Evolutionary conservation across 2,329 filamentous ascomycete genomes (phyloP), one percentile per base, ranked within the genome.

Genomic region (Paramyrothecium roridum): DNA sequence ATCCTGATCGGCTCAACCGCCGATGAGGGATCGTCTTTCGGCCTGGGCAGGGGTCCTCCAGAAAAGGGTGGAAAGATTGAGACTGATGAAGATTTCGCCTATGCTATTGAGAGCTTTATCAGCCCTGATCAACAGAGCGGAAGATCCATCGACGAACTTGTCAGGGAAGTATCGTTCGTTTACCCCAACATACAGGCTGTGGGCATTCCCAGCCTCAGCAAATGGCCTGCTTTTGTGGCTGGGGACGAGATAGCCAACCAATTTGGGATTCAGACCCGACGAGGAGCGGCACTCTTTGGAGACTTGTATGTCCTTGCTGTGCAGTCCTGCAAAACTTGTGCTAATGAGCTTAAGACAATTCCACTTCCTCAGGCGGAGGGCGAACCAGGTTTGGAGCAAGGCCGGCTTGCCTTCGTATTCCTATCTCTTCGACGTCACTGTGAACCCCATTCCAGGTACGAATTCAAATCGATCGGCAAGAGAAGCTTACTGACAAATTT

Each of bases 1-100:
- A 43, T 72, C 2, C 61, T 76, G 0, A 66, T 70, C 26, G 73
- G 73, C 6, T 59, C 67, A 11, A 76, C 74, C 54, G 59, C 62
- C 3, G 69, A 71, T 37, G 69, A 71, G 54, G 69, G 69, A 12
- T 52, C 61, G 2, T 56, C 61, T 2, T 67, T 66, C 47, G 62
- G 61, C 11, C 47, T 46, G 11, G 66, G 55, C 37, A 64, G 34
- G 45, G 63, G 57, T 2, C 54, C 60, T 2, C 19, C 8, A 23
- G n/a, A 21, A 21, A 53, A 58, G 2, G 53, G 55, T 7, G 58
- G 59, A 3, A 59, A 56, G 4, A 57, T 70, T 21, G 59, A 70
- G 46, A 66, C 63, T 0, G 67, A 73, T 21, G 63, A 62, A 1
- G 67, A 71, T 10, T 61, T 71, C 56, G 57, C 56, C 7, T 51